Evolutionary conservation across 257 asterid species (phyloP), one percentile per base, ranked within the genome.

Genomic region (Solanum piurae): DNA sequence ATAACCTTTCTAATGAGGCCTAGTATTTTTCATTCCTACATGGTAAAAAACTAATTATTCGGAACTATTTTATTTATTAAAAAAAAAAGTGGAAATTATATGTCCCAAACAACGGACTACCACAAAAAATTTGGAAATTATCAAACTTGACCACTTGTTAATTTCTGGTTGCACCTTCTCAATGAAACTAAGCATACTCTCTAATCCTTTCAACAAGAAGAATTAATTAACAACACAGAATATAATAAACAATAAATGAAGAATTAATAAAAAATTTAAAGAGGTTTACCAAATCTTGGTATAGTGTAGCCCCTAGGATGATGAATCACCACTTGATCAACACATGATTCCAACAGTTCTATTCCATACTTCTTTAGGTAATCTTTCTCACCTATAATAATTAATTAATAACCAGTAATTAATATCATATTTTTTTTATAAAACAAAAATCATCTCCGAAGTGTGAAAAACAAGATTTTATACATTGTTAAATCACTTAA

Each of bases 251-350:
- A 18, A n/a, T 37, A 14, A 34, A 86, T 44, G n/a, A 49, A 73
- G 66, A 42, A 10, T 49, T 73, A 34, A 55, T 79, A 42, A 87
- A 27, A n/a, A 2, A 6, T 27, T 58, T 76, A 76, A 68, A 68
- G 16, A 84, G 9, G 38, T 5, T 64, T 82, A 87, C 89, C 89
- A 29, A 87, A 79, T 66, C 87, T 68, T 38, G 89, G 89, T 27
- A 87, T 69, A 20, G 86, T 87, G 89, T 87, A 87, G 23, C 89
- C 89, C 52, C 14, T 88, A 14, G 90, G 90, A 86, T 88, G 90
- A 79, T 86, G 90, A 76, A 88, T 86, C 21, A 86, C 87, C 18
- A 85, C 23, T 36, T 88, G 90, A 34, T 85, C 88, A 55, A 76
- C 46, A 64, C 29, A 88, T 64, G 88, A 88, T 77, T 77, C 83